Base-by-base conservation (phyloP, 805 yeast species). In the Pichia ethanolica region DNA sequence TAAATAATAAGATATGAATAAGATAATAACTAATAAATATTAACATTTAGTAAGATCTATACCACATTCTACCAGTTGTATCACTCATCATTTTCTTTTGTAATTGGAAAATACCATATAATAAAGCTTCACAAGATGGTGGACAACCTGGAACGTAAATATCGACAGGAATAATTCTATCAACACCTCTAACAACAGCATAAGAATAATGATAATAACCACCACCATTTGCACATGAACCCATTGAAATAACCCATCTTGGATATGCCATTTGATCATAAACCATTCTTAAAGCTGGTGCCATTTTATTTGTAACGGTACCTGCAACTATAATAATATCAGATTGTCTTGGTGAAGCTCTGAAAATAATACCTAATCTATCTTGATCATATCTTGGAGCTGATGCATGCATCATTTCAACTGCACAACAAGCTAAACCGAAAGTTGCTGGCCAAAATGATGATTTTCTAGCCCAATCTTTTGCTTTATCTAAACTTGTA, bases 191-290 rank as follows among this genome's bases (percentile, higher is more conserved):
- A 26, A 88, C 95, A 28, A 88, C 95, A 39, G 89, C 78, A 71
- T 87, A 87, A 10, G 93, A 84, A 70, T 87, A 87, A 68, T 87
- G 95, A 71, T 87, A 87, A 71, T 87, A 87, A 35, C 96, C 96
- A 53, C 96, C 96, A 54, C 96, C 96, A 65, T 87, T 87, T 55
- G 96, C 96, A 71, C 96, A 87, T 7, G 91, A 83, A 44, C 96
- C 96, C 96, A 87, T 87, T 50, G 93, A 85, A 59, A 87, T 87
- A 46, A 88, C 96, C 95, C 95, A 87, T 71, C 90, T 81, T 43
- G 96, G 96, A 59, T 85, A 93, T 35, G 96, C 89, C 95, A 88
- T 88, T 71, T 87, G 96, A 68, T 87, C 96, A 68, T 88, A 87
- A 35, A 87, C 95, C 72, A 86, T 93, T 73, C 96, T 83, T 67